Base-by-base conservation (phyloP, 345 rosid genomes). In the Eucalyptus tenuipes region DNA sequence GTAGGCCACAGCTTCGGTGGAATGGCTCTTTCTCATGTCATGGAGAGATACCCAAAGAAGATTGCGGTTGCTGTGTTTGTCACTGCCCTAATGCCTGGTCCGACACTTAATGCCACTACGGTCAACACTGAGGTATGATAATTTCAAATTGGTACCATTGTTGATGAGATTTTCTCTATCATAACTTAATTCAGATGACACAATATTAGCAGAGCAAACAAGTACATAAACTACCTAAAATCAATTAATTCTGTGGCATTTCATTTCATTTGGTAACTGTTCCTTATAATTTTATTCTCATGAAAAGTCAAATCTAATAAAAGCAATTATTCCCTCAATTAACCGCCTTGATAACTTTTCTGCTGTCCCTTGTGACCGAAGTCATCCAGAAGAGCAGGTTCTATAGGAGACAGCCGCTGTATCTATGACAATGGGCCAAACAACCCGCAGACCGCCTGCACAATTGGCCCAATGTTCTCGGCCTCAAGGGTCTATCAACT, bases 1-100 rank as follows among this genome's bases (percentile, higher is more conserved):
- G 92, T 91, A 61, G 93, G 93, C 40, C 94, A 91, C 29, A 93
- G 93, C 89, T 85, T 64, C 1, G 93, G 92, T 10, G 93, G 94
- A 2, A 45, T 91, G 59, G 94, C 93, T n/a, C 85, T 52, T 52
- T 87, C 93, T 80, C 90, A 89, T 18, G 87, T 92, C 75, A 92
- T 92, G 93, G 93, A 93, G 79, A 90, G 45, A 25, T 86, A 90
- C 33, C 91, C 93, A 10, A n/a, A 31, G 27, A 92, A 88, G 84
- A 85, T 92, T 50, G 37, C 44, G 0, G 52, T 82, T 3, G 90
- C 92, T 44, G 90, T 93, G 49, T 92, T 92, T 87, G 87, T 90
- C 80, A 49, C 90, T 37, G 92, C 93, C 50, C 2, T 11, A 2
- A 92, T 92, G 94, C 94, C 94, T 20, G 94, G 94, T 3, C 95